These are phyloP conservation scores for Chaetomium tenue DNA, from an alignment of 495 filamentous ascomycete genomes.

Conservation along the genomic window DNA sequence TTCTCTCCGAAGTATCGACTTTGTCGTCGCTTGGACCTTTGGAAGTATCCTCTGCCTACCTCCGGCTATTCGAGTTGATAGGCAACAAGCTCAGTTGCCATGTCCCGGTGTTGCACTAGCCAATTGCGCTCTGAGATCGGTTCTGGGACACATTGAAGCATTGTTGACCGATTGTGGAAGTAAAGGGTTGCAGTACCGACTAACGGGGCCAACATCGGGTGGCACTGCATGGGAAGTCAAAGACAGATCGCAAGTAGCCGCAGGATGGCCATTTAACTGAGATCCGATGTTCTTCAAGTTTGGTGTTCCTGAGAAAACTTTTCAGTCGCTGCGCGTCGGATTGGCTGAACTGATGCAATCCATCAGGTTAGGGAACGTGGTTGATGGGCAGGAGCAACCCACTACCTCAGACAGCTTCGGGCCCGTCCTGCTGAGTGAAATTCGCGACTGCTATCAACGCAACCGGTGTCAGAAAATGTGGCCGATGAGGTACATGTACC, in stretches of 20 bases:
- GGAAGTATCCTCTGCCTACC: background rate
- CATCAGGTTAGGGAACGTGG: background rate
- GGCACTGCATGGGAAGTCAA: background rate
- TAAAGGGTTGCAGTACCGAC: constrained; percentile 13
- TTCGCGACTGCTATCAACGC: background rate
- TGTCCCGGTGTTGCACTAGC: constrained; percentile 18
- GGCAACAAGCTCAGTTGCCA: background rate
- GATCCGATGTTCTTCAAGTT: background rate
- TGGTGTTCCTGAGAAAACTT: background rate
- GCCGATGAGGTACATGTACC: background rate
- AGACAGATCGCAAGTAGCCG: background rate
- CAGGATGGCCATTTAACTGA: background rate
- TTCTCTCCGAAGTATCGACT: background rate
- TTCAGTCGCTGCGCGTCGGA: background rate
- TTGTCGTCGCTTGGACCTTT: constrained; percentile 5
- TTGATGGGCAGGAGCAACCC: background rate
- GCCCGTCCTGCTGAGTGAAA: too few species aligned
- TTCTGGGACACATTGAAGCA: constrained; percentile 10
- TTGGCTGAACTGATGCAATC: background rate
- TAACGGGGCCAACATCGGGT: background rate
- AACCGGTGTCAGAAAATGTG: background rate
- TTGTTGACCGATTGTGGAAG: background rate
- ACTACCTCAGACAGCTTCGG: background rate
- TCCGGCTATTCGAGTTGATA: background rate
- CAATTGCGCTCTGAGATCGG: constrained; percentile 9